Percentiles rank a stretch among this genome's conserved stretches.
These are phyloP conservation scores for Fomitopsis betulina DNA, from an alignment of 1,284 basidiomycete genomes.

Conservation along the genomic window DNA sequence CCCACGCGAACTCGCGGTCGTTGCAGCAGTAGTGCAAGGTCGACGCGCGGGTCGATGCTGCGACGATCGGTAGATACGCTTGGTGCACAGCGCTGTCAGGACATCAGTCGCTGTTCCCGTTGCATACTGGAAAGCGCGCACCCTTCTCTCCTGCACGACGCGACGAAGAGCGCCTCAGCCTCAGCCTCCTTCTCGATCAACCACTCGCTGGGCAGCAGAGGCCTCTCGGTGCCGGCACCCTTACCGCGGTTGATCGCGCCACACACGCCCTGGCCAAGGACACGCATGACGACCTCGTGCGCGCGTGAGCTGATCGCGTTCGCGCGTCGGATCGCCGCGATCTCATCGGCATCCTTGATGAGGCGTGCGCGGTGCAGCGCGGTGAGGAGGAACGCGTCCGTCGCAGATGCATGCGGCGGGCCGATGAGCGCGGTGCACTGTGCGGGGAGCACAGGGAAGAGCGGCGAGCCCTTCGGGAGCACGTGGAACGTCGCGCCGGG, in stretches of 20 bases:
- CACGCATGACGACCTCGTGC: slow-evolving; percentile 88
- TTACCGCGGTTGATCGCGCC: slow-evolving; percentile 42
- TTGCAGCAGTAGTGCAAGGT: slow-evolving; percentile 91
- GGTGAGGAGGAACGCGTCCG: slow-evolving; percentile 58
- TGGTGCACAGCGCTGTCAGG: slow-evolving; percentile 68
- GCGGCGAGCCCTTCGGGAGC: slow-evolving; percentile 50
- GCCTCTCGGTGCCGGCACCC: slow-evolving; percentile 45
- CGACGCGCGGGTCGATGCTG: slow-evolving; percentile 76
- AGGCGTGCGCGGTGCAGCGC: slow-evolving; percentile 78
- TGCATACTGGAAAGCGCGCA: slow-evolving; percentile 32
- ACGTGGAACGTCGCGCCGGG: slow-evolving; percentile 60
- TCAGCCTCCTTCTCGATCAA: slow-evolving; percentile 86
- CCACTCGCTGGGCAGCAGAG: slow-evolving; percentile 72
- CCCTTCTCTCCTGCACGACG: slow-evolving; percentile 83
- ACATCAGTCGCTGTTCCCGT: background rate
- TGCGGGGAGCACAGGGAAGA: slow-evolving; percentile 49
- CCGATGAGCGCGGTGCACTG: slow-evolving; percentile 37
- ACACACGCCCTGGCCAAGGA: slow-evolving; percentile 72
- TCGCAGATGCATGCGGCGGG: slow-evolving; percentile 34
- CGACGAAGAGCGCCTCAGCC: slow-evolving; percentile 88
- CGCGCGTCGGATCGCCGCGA: slow-evolving; percentile 70
- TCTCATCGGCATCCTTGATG: slow-evolving; percentile 72
- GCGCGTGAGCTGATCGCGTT: slow-evolving; percentile 84
- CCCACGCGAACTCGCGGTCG: slow-evolving; percentile 76
- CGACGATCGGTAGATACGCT: slow-evolving; percentile 89